Evolutionary conservation across 2,329 filamentous ascomycete genomes (phyloP).

Genomic region (Lachnellula subtilissima): DNA sequence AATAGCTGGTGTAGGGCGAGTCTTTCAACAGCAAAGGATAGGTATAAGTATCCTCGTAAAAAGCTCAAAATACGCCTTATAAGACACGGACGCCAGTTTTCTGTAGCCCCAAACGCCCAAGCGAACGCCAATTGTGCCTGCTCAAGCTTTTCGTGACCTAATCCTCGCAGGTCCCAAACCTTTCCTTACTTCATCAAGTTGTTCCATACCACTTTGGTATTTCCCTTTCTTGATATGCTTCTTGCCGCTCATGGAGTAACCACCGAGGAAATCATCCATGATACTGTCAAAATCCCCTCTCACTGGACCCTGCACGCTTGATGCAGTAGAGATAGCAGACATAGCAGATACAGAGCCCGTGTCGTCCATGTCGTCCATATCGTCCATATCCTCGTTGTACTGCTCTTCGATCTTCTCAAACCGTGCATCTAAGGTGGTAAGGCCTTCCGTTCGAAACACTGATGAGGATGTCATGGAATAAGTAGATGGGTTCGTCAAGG

Average conservation of each 20-base stretch:
- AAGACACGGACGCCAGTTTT: neutral
- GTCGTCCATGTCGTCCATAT: conserved; percentile 56
- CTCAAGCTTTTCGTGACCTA: conserved; percentile 24
- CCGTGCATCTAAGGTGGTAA: conserved; percentile 77
- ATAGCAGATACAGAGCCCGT: conserved; percentile 58
- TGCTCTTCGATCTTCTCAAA: conserved; percentile 89
- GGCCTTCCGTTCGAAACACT: conserved; percentile 79
- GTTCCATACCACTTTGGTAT: conserved; percentile 74
- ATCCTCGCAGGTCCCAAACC: conserved; percentile 74
- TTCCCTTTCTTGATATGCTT: conserved; percentile 74
- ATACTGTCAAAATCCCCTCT: conserved; percentile 81
- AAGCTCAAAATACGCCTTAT: neutral
- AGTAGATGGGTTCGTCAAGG: conserved; percentile 77
- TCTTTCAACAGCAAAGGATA: too few species aligned
- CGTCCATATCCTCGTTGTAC: conserved; percentile 61
- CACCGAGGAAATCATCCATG: conserved; percentile 87
- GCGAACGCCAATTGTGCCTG: neutral
- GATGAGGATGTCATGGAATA: conserved; percentile 93
- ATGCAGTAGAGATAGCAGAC: conserved; percentile 54
- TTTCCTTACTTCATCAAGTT: conserved; percentile 83
- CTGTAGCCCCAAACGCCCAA: conserved; percentile 9
- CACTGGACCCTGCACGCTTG: conserved; percentile 63
- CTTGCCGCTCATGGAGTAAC: conserved; percentile 67
- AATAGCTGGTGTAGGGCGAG: too few species aligned
- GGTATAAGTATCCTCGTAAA: too few species aligned